Evolutionary conservation across 495 filamentous ascomycete genomes (phyloP).

Genomic region (Copromyces sp.): DNA sequence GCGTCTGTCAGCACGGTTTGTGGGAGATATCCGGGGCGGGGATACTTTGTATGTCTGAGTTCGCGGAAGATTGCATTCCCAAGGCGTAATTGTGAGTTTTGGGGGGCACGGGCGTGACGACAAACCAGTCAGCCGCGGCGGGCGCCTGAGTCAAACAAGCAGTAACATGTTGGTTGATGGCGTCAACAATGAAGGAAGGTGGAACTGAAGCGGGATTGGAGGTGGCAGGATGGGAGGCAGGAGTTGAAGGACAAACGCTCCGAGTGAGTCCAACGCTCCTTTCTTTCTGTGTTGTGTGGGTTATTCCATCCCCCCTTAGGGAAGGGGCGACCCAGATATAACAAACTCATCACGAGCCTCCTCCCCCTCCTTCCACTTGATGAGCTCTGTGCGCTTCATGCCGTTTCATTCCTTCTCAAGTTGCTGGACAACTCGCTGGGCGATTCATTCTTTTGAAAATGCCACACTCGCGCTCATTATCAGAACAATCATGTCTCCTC

Average conservation of each 20-base stretch:
- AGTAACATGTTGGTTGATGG: neutral
- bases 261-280: neutral
- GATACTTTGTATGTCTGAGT: neutral
- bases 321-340: neutral
- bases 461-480: neutral
- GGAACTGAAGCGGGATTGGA: neutral
- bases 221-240: neutral
- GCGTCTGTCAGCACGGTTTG: neutral
- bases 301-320: neutral
- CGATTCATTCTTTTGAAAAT: constrained; percentile 2
- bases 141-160: neutral
- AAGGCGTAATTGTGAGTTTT: neutral
- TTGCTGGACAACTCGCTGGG: neutral
- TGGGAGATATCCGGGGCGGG: neutral
- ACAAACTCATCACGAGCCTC: neutral
- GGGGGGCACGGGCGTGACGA: neutral
- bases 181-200: neutral
- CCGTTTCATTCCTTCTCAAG: neutral
- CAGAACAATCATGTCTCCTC: neutral
- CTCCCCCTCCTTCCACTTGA: neutral
- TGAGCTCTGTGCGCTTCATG: neutral
- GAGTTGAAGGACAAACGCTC: neutral
- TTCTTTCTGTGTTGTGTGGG: neutral
- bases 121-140: neutral
- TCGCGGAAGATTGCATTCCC: neutral